phyloP scores from a whole-genome alignment of 805 yeast species.

The Candida endomychidarum region DNA sequence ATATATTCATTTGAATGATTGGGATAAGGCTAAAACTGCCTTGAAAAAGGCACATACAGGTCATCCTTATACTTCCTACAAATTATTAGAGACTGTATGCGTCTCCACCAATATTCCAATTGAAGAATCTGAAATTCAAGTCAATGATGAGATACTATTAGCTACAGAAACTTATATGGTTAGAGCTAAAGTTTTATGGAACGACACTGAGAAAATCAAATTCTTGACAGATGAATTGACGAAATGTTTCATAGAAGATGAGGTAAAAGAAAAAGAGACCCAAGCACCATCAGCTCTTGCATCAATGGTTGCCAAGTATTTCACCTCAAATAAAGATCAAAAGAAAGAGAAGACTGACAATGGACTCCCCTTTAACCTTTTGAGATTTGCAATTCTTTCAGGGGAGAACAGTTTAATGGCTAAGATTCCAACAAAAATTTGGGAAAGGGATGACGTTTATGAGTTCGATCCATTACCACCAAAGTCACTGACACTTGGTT shows the following conservation, averaged over 20 bases:
- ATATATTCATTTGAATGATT: constrained; percentile 43
- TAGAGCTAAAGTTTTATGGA: constrained; percentile 57
- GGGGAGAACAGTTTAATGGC: constrained; percentile 74
- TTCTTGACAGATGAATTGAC: constrained; percentile 49
- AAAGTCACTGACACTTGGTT: constrained; percentile 24
- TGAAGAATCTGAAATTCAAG: constrained; percentile 22
- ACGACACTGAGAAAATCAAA: constrained; percentile 42
- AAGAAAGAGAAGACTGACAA: not conserved
- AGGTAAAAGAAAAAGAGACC: not conserved
- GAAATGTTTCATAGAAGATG: constrained; percentile 17
- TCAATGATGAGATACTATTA: constrained; percentile 35
- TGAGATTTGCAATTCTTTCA: constrained; percentile 68
- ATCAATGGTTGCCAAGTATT: constrained; percentile 17
- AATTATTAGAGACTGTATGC: constrained; percentile 51
- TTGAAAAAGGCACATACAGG: constrained; percentile 50
- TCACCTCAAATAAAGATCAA: constrained; percentile 10
- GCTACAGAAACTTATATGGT: constrained; percentile 59
- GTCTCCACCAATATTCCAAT: constrained; percentile 18
- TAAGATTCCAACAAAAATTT: constrained; percentile 58
- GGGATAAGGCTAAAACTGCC: constrained; percentile 46
- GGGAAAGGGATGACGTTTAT: constrained; percentile 60
- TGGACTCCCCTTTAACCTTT: constrained; percentile 57
- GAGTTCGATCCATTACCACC: constrained; percentile 81
- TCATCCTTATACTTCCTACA: constrained; percentile 59
- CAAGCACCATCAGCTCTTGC: constrained; percentile 7